Base-by-base conservation (phyloP, 441 rosid species). In the Breynia disticha region DNA sequence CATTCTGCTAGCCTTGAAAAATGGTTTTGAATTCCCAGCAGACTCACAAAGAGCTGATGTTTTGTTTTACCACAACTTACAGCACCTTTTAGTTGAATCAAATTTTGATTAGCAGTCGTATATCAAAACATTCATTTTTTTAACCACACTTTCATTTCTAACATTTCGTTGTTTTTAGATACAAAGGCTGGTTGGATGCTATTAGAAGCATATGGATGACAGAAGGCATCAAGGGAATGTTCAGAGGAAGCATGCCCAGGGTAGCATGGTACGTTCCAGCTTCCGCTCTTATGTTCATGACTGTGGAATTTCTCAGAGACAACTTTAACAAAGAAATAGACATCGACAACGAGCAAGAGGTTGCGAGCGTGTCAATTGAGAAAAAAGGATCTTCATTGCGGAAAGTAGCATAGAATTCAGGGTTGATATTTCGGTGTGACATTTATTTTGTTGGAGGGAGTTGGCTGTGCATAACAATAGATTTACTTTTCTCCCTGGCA, bases 251-350 rank as follows among this genome's bases (percentile, higher is more conserved):
- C 65, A 61, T 90, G 57, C 96, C 97, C 28, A 80, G 97, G 66
- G 83, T 87, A 55, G 74, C 86, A 57, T 90, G 97, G 97, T 87
- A 90, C 61, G 74, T 90, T 67, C 96, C 97, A 16, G 97, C 97
- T 24, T 87, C 95, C 8, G 97, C 97, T 28, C 90, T 90, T 15
- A 90, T 87, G 7, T 90, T 90, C 86, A 90, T 90, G 97, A 96
- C 95, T 32, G 90, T 87, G 14, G 97, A 90, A 67, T 84, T 82
- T 64, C 82, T 90, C 19, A 78, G 97, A 61, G 86, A 74, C 28
- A 75, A 61, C 28, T 90, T 90, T 69, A 83, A 84, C 48, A 77
- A 79, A 54, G 70, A 71, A 54, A 32, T 41, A 22, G 63, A 71
- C 13, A 21, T 16, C 1, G 41, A 48, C 19, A 63, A 37, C 4